Evolutionary conservation across 495 filamentous ascomycete species (phyloP), one percentile per base, ranked within the genome.

Genomic region (Beverwykella pulmonaria): DNA sequence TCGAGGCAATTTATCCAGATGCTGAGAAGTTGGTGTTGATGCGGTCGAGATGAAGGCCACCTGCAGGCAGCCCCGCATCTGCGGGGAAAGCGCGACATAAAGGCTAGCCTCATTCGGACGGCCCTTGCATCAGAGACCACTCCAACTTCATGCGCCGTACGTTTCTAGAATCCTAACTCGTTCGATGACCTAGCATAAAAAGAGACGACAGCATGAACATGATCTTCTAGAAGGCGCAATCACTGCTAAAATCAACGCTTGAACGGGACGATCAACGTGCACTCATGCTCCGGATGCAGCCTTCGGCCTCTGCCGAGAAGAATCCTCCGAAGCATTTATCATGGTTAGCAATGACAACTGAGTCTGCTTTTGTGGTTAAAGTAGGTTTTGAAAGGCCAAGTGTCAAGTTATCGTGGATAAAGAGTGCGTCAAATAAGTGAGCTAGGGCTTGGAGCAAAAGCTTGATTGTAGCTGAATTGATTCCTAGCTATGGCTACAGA

Each of bases 1-100:
- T 62, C 29, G 57, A 36, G 14, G 25, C 26, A 30, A 57, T 67
- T 67, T 67, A 67, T 48, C 65, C 65, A 67, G 57, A 67, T 48
- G 50, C 7, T 30, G 27, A 20, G 32, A 54, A 6, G 23, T 44
- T 23, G 19, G 17, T 32, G 57, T 67, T 60, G 56, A 67, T 67
- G 63, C 63, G 46, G 48, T 49, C 32, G 48, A 54, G 62, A 58
- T 58, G 53, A 56, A 59, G 62, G 52, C 41, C 30, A 22, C 36
- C 62, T 47, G 50, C 50, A 50, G 23, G 14, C 20, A 17, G 32
- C 20, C 39, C 39, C 52, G 29, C 47, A 59, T 12, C 20, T 61
- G 57, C 48, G 55, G 65, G 65, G 65, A 59, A 67, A 52, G 44
- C 58, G 54, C 63, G 32, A 12, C 32, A 5, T 12, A 12, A 6